phyloP scores from a whole-genome alignment of 768 basidiomycete genomes.

The Arthromyces matolae region DNA sequence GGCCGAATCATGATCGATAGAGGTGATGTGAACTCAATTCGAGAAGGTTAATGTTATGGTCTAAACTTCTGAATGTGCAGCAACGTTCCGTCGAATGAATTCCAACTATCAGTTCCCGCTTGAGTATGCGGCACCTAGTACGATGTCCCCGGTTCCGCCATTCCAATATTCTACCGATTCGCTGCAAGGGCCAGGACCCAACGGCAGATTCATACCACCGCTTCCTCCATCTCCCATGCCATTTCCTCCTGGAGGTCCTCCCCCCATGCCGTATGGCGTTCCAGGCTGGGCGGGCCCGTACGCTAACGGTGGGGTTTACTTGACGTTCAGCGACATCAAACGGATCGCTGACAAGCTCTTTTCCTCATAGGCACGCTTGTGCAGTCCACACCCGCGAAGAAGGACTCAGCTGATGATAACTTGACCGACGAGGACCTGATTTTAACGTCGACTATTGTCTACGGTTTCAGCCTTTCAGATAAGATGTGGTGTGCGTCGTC shows the following conservation, averaged over 20 bases:
- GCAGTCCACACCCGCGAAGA: slow-evolving; percentile 8
- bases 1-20: slow-evolving; percentile 62
- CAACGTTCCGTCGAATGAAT: slow-evolving; percentile 51
- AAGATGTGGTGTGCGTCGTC: slow-evolving; percentile 53
- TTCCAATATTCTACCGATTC: slow-evolving; percentile 1
- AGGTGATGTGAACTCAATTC: slow-evolving; percentile 27
- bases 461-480: slow-evolving; percentile 59
- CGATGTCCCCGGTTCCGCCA: not conserved
- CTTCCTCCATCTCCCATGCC: not conserved
- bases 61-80: slow-evolving; percentile 15
- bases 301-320: slow-evolving; percentile 8
- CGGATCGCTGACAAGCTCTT: not conserved
- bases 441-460: slow-evolving; percentile 52
- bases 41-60: not conserved
- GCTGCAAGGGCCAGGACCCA: not conserved
- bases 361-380: slow-evolving; percentile 21
- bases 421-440: slow-evolving; percentile 52
- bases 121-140: not conserved
- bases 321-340: no score
- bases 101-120: slow-evolving; percentile 45
- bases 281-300: not conserved
- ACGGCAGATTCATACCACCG: not conserved
- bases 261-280: not conserved
- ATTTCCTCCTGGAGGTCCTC: not conserved
- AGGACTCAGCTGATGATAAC: slow-evolving; percentile 23